Conservation (phyloP, 306 rosid species). For the Sophora flavescens region DNA sequence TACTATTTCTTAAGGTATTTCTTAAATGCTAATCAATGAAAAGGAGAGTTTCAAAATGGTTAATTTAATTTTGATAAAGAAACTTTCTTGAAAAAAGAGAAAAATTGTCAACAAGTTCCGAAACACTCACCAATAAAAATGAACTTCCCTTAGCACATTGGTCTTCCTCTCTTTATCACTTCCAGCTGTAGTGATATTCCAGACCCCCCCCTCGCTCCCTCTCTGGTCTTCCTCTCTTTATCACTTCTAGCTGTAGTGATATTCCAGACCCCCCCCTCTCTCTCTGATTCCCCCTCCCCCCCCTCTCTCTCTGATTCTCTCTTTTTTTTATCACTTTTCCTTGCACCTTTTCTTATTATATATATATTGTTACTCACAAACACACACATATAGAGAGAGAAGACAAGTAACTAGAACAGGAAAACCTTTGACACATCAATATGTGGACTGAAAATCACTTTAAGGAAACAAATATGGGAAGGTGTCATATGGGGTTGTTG, state of each 20-base stretch:
- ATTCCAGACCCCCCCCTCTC: too few relatives aligned
- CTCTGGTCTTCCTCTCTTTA: too few relatives aligned
- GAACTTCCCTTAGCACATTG: too few relatives aligned
- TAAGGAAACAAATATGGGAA: slow-evolving; percentile 51
- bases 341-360: neutral
- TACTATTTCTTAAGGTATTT: too few relatives aligned
- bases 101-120: too few relatives aligned
- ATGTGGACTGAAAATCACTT: slow-evolving; percentile 22
- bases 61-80: neutral
- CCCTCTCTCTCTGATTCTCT: slow-evolving; percentile 27
- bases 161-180: too few relatives aligned
- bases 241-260: too few relatives aligned
- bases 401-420: slow-evolving; percentile 18
- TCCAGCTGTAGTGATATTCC: too few relatives aligned
- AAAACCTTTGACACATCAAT: slow-evolving; percentile 36
- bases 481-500: slow-evolving; percentile 45
- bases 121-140: too few relatives aligned
- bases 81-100: too few relatives aligned
- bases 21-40: slow-evolving; percentile 14
- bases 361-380: neutral
- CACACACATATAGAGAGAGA: neutral
- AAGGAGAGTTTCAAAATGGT: neutral
- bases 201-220: too few relatives aligned
- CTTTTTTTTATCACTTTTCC: slow-evolving; percentile 14
- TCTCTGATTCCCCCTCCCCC: too few relatives aligned